These are phyloP conservation scores for Ascochyta clinopodiicola DNA, from an alignment of 2,329 filamentous ascomycete species.

Conservation along the genomic window DNA sequence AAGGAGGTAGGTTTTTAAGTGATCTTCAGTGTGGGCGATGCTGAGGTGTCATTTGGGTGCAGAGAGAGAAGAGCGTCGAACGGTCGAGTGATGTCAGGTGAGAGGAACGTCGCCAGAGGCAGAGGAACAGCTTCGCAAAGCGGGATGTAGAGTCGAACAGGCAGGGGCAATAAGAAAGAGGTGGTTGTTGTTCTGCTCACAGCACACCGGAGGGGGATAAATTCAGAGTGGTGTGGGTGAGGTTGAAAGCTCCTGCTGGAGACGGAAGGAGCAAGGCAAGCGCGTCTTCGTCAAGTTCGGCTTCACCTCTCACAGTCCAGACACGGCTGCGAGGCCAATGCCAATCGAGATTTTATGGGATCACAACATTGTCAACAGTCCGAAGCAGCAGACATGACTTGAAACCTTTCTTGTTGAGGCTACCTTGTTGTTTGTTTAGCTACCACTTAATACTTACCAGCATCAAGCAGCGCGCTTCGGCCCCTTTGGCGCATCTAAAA, in stretches of 20 bases:
- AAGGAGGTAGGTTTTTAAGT: background rate
- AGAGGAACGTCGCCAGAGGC: too few species aligned
- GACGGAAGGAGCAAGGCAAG: conserved; percentile 16
- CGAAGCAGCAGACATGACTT: conserved; percentile 13
- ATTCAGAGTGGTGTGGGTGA: background rate
- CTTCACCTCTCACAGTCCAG: background rate
- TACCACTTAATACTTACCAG: background rate
- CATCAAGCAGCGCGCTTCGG: conserved; percentile 41
- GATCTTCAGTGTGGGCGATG: background rate
- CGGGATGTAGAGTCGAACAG: too few species aligned
- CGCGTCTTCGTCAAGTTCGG: conserved; percentile 18
- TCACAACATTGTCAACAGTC: background rate
- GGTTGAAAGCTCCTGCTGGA: background rate
- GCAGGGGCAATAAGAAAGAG: too few species aligned
- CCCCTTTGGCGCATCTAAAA: conserved; percentile 45
- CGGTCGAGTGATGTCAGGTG: too few species aligned
- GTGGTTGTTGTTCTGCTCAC: too few species aligned
- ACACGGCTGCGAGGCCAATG: background rate
- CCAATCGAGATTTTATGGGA: background rate
- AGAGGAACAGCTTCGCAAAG: too few species aligned
- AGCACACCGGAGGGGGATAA: background rate
- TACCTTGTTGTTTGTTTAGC: conserved; percentile 5
- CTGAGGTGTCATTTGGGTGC: background rate
- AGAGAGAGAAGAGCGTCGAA: background rate
- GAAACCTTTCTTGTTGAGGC: conserved; percentile 17